Base-by-base conservation (phyloP, 2,329 filamentous ascomycete species). In the Calcarisporium arbuscula region DNA sequence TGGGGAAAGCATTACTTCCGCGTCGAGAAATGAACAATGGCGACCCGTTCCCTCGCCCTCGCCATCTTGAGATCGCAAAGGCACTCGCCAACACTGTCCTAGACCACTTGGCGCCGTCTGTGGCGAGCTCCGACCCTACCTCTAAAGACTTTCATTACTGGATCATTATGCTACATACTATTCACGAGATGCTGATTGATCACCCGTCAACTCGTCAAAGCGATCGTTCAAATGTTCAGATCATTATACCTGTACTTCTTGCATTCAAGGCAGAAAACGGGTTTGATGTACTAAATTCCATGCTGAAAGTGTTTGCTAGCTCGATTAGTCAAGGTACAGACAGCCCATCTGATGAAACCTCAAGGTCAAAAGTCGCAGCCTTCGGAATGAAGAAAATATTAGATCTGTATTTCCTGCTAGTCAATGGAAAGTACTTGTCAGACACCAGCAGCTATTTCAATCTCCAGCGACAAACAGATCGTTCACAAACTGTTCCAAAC, bases 211-310 rank as follows among this genome's bases (percentile, higher is more conserved):
- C 52, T 40, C 68, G 61, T 38, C 64, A 61, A 49, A 70, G 50
- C 50, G 77, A 66, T 43, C 72, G 59, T 45, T 64, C 61, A 43
- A 67, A 55, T 6, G 50, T 64, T 8, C 74, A 77, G 42, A 68
- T 80, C 11, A 74, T 82, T 34, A 83, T 87, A 28, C 73, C 92
- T 19, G 80, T 96, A 22, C 69, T 98, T 17, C 73, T 89, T 36
- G 84, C 87, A 1, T 95, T 98, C 65, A 90, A 89, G 56, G 80
- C 86, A 40, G 74, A 79, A 30, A 80, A 78, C 25, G 90, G 92
- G 1, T 70, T 98, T 39, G 72, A 79, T 8, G 70, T 78, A 5
- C 64, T 96, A 40, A 87, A 85, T 47, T 65, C 72, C 0, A 80
- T 94, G 52, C 70, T 94, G 8, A 66, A 76, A 26, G 69, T 74